phyloP scores from a whole-genome alignment of 139 green algal genomes.

The Pseudopediastrum boryanum region DNA sequence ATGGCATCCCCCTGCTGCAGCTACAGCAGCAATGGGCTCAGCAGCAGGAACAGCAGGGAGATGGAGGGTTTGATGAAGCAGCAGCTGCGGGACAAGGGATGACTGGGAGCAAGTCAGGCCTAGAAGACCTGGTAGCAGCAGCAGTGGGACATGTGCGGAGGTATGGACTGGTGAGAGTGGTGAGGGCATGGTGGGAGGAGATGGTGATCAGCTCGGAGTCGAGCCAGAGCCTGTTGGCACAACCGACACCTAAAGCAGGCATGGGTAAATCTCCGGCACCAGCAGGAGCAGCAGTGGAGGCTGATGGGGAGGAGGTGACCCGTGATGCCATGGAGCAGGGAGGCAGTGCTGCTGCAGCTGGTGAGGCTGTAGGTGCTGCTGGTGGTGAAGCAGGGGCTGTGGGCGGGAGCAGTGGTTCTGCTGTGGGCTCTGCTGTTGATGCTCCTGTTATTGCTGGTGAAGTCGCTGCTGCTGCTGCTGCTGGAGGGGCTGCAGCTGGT shows the following conservation, averaged over 20 bases:
- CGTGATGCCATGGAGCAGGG: background rate
- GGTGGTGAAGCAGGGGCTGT: background rate
- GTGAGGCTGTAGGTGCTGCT: background rate
- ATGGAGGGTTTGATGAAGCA: too few relatives aligned
- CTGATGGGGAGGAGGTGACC: background rate
- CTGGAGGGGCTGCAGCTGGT: background rate
- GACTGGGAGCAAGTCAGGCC: too few relatives aligned
- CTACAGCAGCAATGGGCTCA: background rate
- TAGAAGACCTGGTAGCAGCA: too few relatives aligned
- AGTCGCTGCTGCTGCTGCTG: background rate
- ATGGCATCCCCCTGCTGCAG: background rate
- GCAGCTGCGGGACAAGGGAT: too few relatives aligned
- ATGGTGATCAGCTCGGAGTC: slow-evolving; percentile 4
- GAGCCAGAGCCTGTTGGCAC: slow-evolving; percentile 15
- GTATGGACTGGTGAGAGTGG: slow-evolving; percentile 25
- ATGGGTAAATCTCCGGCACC: too few relatives aligned
- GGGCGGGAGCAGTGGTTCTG: too few relatives aligned
- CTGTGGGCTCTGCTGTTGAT: background rate
- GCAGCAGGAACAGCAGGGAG: too few relatives aligned
- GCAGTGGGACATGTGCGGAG: background rate
- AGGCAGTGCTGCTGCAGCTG: background rate
- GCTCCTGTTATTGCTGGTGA: too few relatives aligned
- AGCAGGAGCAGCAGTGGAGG: slow-evolving; percentile 11
- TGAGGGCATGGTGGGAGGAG: slow-evolving; percentile 12
- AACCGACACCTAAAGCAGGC: slow-evolving; percentile 3